These are phyloP conservation scores for Harringtonia aguacate DNA, from an alignment of 2,329 filamentous ascomycete species.

Conservation along the genomic window DNA sequence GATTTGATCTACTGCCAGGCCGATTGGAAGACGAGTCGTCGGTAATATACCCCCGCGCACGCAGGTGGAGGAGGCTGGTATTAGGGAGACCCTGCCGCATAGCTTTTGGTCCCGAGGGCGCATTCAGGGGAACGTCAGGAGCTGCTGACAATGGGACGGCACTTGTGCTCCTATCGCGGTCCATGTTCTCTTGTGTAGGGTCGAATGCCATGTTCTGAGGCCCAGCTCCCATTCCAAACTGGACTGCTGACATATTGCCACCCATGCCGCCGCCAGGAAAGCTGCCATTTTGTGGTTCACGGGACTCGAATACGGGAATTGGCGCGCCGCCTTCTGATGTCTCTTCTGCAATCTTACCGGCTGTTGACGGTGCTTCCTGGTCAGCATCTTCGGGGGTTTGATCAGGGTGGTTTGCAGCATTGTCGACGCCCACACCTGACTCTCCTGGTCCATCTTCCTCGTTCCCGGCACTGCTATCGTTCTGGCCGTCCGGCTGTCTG, in stretches of 20 bases:
- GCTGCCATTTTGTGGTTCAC: not conserved
- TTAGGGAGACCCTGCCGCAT: conserved; percentile 86
- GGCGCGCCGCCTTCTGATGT: not conserved
- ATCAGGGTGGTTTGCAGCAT: too few species aligned
- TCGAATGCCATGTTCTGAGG: not conserved
- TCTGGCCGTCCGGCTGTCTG: not conserved
- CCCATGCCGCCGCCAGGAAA: not conserved
- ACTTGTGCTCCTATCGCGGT: not conserved
- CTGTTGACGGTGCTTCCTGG: too few species aligned
- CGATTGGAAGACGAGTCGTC: conserved; percentile 14
- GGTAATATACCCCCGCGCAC: conserved; percentile 30
- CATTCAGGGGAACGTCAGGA: conserved; percentile 49
- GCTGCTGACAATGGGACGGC: conserved; percentile 10
- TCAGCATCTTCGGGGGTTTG: not conserved
- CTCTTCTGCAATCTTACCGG: conserved; percentile 7
- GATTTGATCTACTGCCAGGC: conserved; percentile 3
- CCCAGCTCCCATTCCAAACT: not conserved
- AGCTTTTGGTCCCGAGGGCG: conserved; percentile 86
- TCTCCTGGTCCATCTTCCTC: conserved; percentile 20
- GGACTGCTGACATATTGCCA: not conserved
- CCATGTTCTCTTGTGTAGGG: not conserved
- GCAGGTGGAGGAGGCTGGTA: conserved; percentile 59
- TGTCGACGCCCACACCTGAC: not conserved
- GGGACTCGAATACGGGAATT: conserved; percentile 5
- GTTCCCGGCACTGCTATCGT: not conserved